Percentiles rank a stretch among this genome's conserved stretches.
These are phyloP conservation scores for Hydrangea macrophylla DNA, from an alignment of 148 eudicot species.

Conservation along the genomic window DNA sequence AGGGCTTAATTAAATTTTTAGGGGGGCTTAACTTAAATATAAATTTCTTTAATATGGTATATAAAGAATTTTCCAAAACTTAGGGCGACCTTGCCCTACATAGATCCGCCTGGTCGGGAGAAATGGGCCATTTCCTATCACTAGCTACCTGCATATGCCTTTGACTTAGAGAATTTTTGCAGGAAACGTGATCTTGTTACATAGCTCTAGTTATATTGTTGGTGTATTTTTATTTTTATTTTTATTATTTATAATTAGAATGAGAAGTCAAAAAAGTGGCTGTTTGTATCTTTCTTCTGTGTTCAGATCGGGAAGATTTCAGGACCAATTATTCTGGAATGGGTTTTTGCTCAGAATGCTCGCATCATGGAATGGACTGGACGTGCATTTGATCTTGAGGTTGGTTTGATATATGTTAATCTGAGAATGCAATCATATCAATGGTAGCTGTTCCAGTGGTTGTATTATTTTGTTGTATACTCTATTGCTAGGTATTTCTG, in stretches of 20 bases:
- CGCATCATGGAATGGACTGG: conserved; percentile 82
- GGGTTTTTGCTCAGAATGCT: conserved; percentile 80
- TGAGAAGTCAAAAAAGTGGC: not conserved
- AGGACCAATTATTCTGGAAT: conserved; percentile 77
- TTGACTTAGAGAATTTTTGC: too few species aligned
- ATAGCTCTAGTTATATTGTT: not conserved
- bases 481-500: not conserved
- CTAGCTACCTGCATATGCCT: too few species aligned
- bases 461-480: not conserved
- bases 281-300: conserved; percentile 14
- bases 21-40: too few species aligned
- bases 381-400: conserved; percentile 92
- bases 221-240: not conserved
- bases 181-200: not conserved
- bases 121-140: too few species aligned
- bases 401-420: conserved; percentile 22
- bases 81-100: too few species aligned
- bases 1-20: too few species aligned
- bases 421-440: not conserved
- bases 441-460: not conserved
- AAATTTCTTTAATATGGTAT: too few species aligned
- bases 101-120: too few species aligned
- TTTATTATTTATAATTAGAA: not conserved
- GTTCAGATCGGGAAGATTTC: conserved; percentile 65
- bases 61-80: too few species aligned